Percentiles rank a stretch among this genome's conserved stretches.
These are phyloP conservation scores for Dryas alaskensis DNA, from an alignment of 306 rosid species.

Conservation along the genomic window DNA sequence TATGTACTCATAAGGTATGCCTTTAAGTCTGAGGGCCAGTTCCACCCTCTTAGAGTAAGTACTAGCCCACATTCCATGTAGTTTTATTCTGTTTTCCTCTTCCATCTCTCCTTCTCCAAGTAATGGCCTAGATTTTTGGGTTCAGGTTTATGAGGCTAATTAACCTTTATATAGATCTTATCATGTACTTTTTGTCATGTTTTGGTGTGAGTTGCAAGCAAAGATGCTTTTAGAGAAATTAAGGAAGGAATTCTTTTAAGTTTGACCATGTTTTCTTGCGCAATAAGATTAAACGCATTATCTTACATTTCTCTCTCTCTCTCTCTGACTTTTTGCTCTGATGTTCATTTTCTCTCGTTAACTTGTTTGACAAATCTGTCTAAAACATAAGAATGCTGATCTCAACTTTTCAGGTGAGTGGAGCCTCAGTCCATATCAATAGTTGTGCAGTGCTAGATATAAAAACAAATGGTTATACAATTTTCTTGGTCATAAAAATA, in stretches of 20 bases:
- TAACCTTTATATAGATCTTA: too few species aligned
- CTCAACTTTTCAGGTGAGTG: neutral
- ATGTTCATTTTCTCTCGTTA: too few species aligned
- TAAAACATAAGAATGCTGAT: neutral
- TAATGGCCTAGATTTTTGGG: neutral
- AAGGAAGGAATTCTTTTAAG: too few species aligned
- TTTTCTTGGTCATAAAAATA: neutral
- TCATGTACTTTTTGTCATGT: too few species aligned
- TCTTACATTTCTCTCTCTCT: too few species aligned
- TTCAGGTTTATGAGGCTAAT: neutral
- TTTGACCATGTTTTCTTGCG: too few species aligned
- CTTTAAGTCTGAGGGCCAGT: conserved; percentile 29
- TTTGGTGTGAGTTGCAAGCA: too few species aligned
- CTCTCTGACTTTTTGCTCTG: too few species aligned
- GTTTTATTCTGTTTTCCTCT: conserved; percentile 19
- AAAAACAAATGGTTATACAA: neutral
- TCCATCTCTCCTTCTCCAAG: conserved; percentile 25
- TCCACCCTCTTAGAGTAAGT: conserved; percentile 35
- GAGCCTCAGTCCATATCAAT: neutral
- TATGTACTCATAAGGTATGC: conserved; percentile 21
- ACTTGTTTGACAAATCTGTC: neutral
- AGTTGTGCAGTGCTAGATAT: neutral
- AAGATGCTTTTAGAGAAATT: too few species aligned
- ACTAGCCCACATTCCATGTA: conserved; percentile 25
- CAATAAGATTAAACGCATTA: too few species aligned